Evolutionary conservation across 163 green algal species (phyloP).

Genomic region (Volvox carteri): DNA sequence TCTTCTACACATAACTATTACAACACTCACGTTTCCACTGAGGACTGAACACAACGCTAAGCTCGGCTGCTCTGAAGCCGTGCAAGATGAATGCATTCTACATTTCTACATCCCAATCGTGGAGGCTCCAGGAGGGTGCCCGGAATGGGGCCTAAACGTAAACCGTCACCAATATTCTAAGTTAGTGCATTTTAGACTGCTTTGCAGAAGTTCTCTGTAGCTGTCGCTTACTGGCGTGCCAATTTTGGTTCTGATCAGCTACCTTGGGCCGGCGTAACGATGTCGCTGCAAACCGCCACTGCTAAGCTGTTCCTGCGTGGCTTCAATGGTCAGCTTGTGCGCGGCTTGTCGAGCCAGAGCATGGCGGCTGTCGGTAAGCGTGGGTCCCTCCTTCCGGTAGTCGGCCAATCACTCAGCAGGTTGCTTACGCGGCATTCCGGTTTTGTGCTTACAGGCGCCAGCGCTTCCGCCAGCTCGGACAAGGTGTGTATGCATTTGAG

Average conservation of each 20-base stretch:
- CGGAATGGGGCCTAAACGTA: not conserved
- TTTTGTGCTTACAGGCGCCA: not conserved
- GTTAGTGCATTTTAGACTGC: too few species aligned
- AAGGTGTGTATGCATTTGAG: slow-evolving; percentile 6
- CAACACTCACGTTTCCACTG: slow-evolving; percentile 21
- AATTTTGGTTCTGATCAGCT: not conserved
- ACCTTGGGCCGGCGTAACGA: slow-evolving; percentile 21
- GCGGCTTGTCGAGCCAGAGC: slow-evolving; percentile 17
- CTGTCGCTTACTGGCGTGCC: not conserved
- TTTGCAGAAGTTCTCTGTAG: too few species aligned
- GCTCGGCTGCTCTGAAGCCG: too few species aligned
- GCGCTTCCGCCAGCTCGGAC: not conserved
- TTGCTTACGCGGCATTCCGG: not conserved
- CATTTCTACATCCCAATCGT: not conserved
- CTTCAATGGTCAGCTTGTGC: slow-evolving; percentile 19
- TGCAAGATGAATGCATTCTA: too few species aligned
- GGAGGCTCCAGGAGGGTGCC: not conserved
- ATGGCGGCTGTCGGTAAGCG: slow-evolving; percentile 30
- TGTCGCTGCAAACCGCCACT: slow-evolving; percentile 33
- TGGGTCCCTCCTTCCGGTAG: not conserved
- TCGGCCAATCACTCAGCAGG: not conserved
- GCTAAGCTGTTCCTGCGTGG: slow-evolving; percentile 18
- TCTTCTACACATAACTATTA: too few species aligned
- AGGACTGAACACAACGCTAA: not conserved
- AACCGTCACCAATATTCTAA: too few species aligned